A percentile compares a stretch with the other conserved stretches of the same genome.
Conservation (phyloP, 257 asterid genomes). For the Forsythia suspensa region DNA sequence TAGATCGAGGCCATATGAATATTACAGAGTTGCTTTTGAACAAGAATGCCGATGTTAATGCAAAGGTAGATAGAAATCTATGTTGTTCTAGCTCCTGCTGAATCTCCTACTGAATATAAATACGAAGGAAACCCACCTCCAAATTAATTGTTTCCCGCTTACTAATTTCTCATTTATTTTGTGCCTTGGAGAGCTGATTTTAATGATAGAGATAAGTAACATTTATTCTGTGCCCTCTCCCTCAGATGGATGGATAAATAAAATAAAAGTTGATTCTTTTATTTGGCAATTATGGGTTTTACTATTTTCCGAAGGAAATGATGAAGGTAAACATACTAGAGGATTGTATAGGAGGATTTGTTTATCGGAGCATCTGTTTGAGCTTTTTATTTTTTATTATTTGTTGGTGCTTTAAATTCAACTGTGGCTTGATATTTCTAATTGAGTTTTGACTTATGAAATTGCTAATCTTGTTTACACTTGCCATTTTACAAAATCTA, state of each 20-base stretch:
- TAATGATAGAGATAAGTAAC: no score
- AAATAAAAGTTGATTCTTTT: neutral
- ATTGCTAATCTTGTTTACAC: neutral
- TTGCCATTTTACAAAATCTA: neutral
- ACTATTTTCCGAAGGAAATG: neutral
- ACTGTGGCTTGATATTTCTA: neutral
- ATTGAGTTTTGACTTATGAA: neutral
- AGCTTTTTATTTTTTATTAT: neutral
- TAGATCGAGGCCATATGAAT: conserved; percentile 92
- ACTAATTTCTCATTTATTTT: neutral
- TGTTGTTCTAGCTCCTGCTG: conserved; percentile 9
- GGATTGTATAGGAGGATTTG: neutral
- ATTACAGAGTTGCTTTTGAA: conserved; percentile 61
- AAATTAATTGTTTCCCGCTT: neutral
- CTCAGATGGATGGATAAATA: neutral
- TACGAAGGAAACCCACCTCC: neutral
- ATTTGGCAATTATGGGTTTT: neutral
- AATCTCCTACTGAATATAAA: conserved; percentile 3
- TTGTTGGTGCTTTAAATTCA: neutral
- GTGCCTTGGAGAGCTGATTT: neutral
- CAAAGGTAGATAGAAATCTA: conserved; percentile 53
- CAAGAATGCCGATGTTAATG: conserved; percentile 78
- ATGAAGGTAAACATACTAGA: neutral
- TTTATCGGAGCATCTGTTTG: neutral
- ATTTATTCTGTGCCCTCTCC: neutral